Conservation (phyloP, 805 yeast genomes). For the Metschnikowia lochheadii region DNA sequence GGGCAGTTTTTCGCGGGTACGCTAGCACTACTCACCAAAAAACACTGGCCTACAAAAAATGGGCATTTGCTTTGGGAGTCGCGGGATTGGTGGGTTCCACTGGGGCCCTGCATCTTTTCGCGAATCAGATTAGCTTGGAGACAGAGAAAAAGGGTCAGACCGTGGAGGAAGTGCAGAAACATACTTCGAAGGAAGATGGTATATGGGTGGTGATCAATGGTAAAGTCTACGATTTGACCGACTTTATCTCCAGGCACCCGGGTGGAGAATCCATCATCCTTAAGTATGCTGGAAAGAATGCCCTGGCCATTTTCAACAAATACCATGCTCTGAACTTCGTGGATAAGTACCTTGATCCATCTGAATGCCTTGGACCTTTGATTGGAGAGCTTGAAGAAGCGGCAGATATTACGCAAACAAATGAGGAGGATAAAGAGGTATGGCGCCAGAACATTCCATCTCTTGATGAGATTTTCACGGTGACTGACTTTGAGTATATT, state of each 20-base stretch:
- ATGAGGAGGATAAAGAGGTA: conserved; percentile 19
- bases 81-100: conserved; percentile 2
- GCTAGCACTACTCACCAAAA: neutral
- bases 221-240: conserved; percentile 32
- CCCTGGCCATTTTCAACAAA: conserved; percentile 36
- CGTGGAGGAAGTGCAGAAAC: conserved; percentile 14
- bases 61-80: neutral
- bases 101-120: neutral
- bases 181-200: conserved; percentile 8
- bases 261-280: conserved; percentile 39
- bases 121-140: conserved; percentile 4
- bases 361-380: conserved; percentile 21
- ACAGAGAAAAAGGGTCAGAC: conserved; percentile 10
- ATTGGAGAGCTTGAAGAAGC: conserved; percentile 18
- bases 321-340: conserved; percentile 32
- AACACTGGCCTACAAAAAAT: neutral
- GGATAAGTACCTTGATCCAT: conserved; percentile 18
- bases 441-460: conserved; percentile 26
- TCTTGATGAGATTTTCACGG: conserved; percentile 26
- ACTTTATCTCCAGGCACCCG: conserved; percentile 43
- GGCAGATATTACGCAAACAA: conserved; percentile 13
- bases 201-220: conserved; percentile 34
- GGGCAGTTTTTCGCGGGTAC: neutral
- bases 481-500: conserved; percentile 39
- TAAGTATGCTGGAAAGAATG: conserved; percentile 53